phyloP scores from a whole-genome alignment of 177 flowering plant species.

The Vitis hybrid region DNA sequence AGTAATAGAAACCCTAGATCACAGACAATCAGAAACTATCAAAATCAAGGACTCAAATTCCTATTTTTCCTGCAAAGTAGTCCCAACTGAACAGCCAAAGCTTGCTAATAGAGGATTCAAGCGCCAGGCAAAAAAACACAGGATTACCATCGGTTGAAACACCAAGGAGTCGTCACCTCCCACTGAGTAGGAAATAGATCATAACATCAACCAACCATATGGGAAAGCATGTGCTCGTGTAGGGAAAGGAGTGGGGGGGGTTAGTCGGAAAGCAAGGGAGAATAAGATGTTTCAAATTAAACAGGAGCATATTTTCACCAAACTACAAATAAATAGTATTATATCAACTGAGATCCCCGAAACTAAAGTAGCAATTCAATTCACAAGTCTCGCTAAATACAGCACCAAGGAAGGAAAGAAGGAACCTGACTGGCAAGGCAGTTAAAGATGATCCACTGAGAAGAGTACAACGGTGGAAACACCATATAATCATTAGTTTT shows the following conservation, averaged over 20 bases:
- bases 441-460: conserved; percentile 4
- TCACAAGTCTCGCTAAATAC: conserved; percentile 13
- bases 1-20: too few species aligned
- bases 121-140: too few species aligned
- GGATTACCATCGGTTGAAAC: too few species aligned
- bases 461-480: background rate
- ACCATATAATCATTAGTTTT: background rate
- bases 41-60: too few species aligned
- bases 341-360: conserved; percentile 4
- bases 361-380: background rate
- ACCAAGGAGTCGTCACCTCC: background rate
- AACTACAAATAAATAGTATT: background rate
- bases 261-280: background rate
- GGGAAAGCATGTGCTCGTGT: background rate
- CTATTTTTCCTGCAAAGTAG: too few species aligned
- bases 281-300: background rate
- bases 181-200: background rate
- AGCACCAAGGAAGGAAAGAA: background rate
- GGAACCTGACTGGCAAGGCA: conserved; percentile 10
- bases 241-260: background rate
- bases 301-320: background rate
- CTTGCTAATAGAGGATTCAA: too few species aligned
- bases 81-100: too few species aligned
- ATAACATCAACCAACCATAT: background rate
- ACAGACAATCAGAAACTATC: too few species aligned